These are phyloP conservation scores for Gossypium thurberi DNA, from an alignment of 345 rosid species.

Conservation along the genomic window DNA sequence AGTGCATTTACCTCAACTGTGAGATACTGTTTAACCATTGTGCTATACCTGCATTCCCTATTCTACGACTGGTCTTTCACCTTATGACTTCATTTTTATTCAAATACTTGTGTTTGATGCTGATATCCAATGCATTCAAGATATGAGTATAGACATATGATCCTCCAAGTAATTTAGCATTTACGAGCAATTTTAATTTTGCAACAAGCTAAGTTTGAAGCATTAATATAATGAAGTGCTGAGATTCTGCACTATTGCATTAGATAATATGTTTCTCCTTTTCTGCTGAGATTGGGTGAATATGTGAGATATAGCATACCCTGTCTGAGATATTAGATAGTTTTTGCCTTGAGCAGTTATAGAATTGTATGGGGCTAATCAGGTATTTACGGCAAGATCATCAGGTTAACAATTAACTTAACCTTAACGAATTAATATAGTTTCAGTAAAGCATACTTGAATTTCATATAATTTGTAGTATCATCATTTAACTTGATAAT, in stretches of 20 bases:
- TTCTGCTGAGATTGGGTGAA: neutral
- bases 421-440: neutral
- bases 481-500: neutral
- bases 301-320: no score
- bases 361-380: neutral
- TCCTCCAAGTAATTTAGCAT: neutral
- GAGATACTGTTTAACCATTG: neutral
- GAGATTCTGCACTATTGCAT: no score
- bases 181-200: neutral
- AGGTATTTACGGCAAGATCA: neutral
- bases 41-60: neutral
- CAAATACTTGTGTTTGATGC: no score
- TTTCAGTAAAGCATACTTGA: neutral
- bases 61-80: neutral
- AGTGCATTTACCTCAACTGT: constrained; percentile 6
- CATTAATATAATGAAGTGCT: neutral
- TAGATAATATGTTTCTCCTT: neutral
- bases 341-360: no score
- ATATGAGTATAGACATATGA: no score
- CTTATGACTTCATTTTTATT: neutral
- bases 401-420: neutral
- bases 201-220: neutral
- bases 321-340: neutral
- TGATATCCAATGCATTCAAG: no score
- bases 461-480: neutral